phyloP scores from a whole-genome alignment of 2,329 filamentous ascomycete species.

The Pseudocercospora macadamiae region DNA sequence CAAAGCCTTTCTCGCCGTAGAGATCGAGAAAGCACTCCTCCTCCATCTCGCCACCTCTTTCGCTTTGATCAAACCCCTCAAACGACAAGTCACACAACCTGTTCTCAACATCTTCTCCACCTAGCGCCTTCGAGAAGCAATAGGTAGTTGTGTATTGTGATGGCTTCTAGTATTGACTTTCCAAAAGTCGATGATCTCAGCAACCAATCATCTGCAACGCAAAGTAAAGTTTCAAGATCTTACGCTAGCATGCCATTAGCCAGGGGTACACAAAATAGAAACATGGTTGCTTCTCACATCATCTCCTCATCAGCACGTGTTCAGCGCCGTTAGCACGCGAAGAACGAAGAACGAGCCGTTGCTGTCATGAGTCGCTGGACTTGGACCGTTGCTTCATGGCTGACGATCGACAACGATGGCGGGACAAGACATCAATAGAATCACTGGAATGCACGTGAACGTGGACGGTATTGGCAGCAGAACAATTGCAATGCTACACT shows the following conservation, averaged over 20 bases:
- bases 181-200: too few relatives aligned
- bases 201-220: neutral
- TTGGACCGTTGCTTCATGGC: too few relatives aligned
- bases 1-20: neutral
- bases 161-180: too few relatives aligned
- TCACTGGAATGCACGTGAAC: neutral
- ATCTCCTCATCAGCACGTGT: neutral
- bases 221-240: neutral
- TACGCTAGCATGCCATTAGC: neutral
- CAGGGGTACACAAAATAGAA: neutral
- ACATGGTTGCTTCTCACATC: too few relatives aligned
- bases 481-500: neutral
- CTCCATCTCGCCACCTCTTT: slow-evolving; percentile 16
- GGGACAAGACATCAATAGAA: too few relatives aligned
- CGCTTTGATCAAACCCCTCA: slow-evolving; percentile 16
- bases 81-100: slow-evolving; percentile 20
- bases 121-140: neutral
- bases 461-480: neutral
- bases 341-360: neutral
- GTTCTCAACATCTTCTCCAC: neutral
- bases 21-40: neutral
- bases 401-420: too few relatives aligned
- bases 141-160: too few relatives aligned
- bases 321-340: neutral
- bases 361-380: neutral